Base-by-base conservation (phyloP, 1,139 yeast genomes). In the Suhomyces kunorum region DNA sequence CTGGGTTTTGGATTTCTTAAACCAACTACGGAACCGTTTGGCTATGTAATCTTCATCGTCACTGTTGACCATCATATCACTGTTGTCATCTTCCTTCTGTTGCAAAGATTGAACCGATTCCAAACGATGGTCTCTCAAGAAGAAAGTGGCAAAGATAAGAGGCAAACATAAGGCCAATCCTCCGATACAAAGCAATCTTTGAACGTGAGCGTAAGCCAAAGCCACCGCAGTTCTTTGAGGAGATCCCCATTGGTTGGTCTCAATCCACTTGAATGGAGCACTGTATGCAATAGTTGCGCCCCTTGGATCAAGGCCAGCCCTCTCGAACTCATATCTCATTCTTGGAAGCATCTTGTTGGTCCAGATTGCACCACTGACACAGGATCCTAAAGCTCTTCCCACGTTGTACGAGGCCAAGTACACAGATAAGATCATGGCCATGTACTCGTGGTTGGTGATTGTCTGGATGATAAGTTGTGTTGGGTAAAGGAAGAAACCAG, bases 301-400 rank as follows among this genome's bases (percentile, higher is more conserved):
- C n/a, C 11, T 20, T 20, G 24, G 24, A 20, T 20, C 24, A 23
- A 56, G 36, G 1, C 56, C 50, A 1, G 60, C 50, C 23, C 51
- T 46, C 12, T 51, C 51, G 48, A 64, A 45, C 24, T 58, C 44
- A 17, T 49, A 40, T 14, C 46, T 42, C 31, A 56, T 49, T 24
- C 50, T 47, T 11, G 38, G 23, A 36, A 53, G 59, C 46, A 65
- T 54, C 6, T 47, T 47, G 43, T 63, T 66, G 16, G 69, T 54
- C 74, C 74, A 68, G 19, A 68, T 56, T 15, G 72, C 73, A 40
- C 71, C 72, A 6, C 70, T 61, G 28, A 67, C 58, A 16, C 71
- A 55, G 16, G 61, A 48, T 12, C 71, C 71, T 35, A 63, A 55
- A 8, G 71, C 70, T 27, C 58, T 54, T 30, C 73, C 74, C 38